Evolutionary conservation across 139 green algal genomes (phyloP).

Genomic region (Chlamydomonas schloesseri): DNA sequence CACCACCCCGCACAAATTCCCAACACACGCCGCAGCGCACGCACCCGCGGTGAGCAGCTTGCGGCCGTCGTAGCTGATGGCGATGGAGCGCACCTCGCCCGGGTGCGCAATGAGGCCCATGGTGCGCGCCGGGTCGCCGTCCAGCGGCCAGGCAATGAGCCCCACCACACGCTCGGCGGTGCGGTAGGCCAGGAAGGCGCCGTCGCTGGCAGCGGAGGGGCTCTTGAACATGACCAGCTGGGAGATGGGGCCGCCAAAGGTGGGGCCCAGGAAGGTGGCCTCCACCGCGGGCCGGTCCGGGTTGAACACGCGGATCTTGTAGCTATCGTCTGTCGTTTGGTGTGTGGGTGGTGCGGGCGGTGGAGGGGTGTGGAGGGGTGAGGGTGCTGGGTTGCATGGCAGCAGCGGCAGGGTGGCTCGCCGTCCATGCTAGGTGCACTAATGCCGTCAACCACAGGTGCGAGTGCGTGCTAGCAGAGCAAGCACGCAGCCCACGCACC

Average conservation of each 20-base stretch:
- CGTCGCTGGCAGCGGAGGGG: background rate
- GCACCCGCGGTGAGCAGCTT: slow-evolving; percentile 74
- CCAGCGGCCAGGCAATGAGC: slow-evolving; percentile 74
- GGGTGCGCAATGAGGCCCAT: slow-evolving; percentile 86
- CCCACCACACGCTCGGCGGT: slow-evolving; percentile 72
- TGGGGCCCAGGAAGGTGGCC: slow-evolving; percentile 73
- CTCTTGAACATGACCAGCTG: slow-evolving; percentile 68
- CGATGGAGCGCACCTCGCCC: slow-evolving; percentile 56
- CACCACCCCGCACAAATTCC: too few species aligned
- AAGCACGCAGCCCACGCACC: too few species aligned
- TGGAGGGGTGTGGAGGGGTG: background rate
- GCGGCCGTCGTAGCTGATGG: slow-evolving; percentile 71
- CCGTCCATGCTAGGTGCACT: too few species aligned
- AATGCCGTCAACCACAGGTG: too few species aligned
- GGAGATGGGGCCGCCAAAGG: slow-evolving; percentile 69
- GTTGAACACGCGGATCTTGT: slow-evolving; percentile 75
- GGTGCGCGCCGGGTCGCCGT: slow-evolving; percentile 68
- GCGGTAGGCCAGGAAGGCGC: slow-evolving; percentile 72
- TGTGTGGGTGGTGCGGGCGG: background rate
- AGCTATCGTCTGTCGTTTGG: slow-evolving; percentile 61
- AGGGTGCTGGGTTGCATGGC: background rate
- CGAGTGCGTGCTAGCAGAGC: too few species aligned
- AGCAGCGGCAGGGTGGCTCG: too few species aligned
- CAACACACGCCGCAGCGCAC: background rate
- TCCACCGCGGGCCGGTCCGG: slow-evolving; percentile 52